phyloP scores from a whole-genome alignment of 768 basidiomycete genomes.

The Leucocoprinus leucothites region DNA sequence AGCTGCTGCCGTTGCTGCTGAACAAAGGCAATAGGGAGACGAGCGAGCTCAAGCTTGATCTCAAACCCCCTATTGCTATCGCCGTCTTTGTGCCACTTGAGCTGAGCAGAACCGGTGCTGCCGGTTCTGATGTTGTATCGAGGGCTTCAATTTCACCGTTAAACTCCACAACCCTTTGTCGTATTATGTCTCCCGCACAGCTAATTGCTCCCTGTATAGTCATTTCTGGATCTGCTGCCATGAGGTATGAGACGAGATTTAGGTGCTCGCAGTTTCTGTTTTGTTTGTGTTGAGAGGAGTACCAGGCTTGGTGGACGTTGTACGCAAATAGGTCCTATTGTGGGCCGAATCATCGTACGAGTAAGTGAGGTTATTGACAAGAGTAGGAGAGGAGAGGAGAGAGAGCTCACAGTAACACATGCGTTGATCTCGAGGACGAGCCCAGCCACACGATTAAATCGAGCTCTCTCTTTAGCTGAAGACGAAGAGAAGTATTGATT shows the following conservation, averaged over 20 bases:
- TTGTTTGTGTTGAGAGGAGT: neutral
- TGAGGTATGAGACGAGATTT: constrained; percentile 2
- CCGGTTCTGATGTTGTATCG: neutral
- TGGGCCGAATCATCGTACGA: too few species aligned
- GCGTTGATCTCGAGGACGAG: constrained; percentile 1
- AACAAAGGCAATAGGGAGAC: neutral
- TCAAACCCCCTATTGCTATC: neutral
- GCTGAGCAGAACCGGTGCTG: neutral
- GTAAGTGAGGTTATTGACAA: neutral
- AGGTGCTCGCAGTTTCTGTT: neutral
- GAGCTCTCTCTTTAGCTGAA: neutral
- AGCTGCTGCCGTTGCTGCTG: too few species aligned
- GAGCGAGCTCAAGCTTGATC: neutral
- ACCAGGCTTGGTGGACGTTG: constrained; percentile 13
- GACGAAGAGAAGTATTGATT: neutral
- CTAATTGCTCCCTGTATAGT: constrained; percentile 6
- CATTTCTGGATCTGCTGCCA: neutral
- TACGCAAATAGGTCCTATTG: constrained; percentile 10
- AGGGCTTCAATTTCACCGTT: neutral
- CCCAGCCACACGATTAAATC: neutral
- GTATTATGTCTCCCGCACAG: neutral
- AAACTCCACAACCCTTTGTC: neutral
- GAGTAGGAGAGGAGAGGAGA: neutral
- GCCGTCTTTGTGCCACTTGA: too few species aligned
- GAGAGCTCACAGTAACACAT: constrained; percentile 2